phyloP scores from a whole-genome alignment of 78 protist species.

The Protostelium mycophagum region DNA sequence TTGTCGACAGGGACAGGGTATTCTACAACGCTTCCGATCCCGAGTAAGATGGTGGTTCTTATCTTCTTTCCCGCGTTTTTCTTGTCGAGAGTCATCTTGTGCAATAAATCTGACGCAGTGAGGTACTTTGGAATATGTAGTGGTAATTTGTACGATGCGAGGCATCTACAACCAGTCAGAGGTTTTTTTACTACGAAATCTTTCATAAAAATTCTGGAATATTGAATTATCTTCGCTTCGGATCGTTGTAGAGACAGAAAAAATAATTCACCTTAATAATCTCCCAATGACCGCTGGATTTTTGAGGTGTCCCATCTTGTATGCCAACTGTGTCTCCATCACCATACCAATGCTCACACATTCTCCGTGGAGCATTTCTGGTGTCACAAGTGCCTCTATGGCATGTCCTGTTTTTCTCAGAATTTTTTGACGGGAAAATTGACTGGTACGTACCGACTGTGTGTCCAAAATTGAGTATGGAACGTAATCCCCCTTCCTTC shows the following conservation, averaged over 20 bases:
- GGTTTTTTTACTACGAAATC: neutral
- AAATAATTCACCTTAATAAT: neutral
- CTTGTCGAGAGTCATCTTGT: constrained; percentile 70
- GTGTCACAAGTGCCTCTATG: constrained; percentile 65
- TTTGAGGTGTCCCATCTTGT: constrained; percentile 19
- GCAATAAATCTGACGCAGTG: constrained; percentile 11
- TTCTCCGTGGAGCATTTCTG: constrained; percentile 72
- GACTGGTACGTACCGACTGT: no score
- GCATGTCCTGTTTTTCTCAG: no score
- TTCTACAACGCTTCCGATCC: constrained; percentile 25
- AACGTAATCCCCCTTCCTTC: constrained; percentile 71
- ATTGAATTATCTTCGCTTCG: no score
- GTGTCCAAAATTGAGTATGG: constrained; percentile 78
- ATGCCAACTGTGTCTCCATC: constrained; percentile 37
- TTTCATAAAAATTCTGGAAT: no score
- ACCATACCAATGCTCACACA: constrained; percentile 68
- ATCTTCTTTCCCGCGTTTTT: constrained; percentile 46
- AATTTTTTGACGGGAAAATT: no score
- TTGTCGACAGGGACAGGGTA: constrained; percentile 8
- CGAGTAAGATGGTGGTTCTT: constrained; percentile 4
- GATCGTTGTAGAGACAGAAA: no score
- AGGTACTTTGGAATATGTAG: constrained; percentile 11
- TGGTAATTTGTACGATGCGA: constrained; percentile 34
- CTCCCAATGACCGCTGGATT: constrained; percentile 16
- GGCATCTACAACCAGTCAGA: neutral